These are phyloP conservation scores for Knoxdaviesia proteae DNA, from an alignment of 2,329 filamentous ascomycete species.

Conservation along the genomic window DNA sequence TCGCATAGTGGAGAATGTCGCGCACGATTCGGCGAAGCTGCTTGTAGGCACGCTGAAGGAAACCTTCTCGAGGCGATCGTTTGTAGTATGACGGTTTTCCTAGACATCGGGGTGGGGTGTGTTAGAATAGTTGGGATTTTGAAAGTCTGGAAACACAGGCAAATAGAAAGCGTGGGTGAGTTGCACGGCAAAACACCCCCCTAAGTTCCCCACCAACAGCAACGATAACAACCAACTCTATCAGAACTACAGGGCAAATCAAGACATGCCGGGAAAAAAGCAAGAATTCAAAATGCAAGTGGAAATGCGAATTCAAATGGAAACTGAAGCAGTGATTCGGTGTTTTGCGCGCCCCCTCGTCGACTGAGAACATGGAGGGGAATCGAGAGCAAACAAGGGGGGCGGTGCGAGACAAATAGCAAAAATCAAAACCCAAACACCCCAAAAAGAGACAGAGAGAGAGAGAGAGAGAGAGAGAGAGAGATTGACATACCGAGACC, in stretches of 20 bases:
- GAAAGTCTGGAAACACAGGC: not conserved
- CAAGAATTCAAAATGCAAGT: not conserved
- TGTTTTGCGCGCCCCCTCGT: not conserved
- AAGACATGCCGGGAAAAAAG: not conserved
- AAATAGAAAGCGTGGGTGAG: not conserved
- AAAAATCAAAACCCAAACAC: no score
- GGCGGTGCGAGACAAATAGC: no score
- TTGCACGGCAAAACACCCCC: no score
- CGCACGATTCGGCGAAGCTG: constrained; percentile 62
- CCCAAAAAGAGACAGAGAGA: not conserved
- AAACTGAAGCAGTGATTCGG: not conserved
- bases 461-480: constrained; percentile 1
- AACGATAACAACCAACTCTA: not conserved
- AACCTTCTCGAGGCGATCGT: constrained; percentile 61
- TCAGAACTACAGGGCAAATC: not conserved
- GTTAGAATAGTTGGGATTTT: constrained; percentile 1
- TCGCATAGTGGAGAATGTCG: constrained; percentile 63
- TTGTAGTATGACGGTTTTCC: constrained; percentile 43
- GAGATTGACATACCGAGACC: constrained; percentile 3
- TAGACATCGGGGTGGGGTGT: constrained; percentile 15
- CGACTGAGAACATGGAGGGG: not conserved
- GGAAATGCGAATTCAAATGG: not conserved
- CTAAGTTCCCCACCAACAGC: not conserved
- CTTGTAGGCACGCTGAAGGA: constrained; percentile 51
- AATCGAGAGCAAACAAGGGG: no score